Evolutionary conservation across 1,284 basidiomycete genomes (phyloP).

Genomic region (Irpex lacteus): DNA sequence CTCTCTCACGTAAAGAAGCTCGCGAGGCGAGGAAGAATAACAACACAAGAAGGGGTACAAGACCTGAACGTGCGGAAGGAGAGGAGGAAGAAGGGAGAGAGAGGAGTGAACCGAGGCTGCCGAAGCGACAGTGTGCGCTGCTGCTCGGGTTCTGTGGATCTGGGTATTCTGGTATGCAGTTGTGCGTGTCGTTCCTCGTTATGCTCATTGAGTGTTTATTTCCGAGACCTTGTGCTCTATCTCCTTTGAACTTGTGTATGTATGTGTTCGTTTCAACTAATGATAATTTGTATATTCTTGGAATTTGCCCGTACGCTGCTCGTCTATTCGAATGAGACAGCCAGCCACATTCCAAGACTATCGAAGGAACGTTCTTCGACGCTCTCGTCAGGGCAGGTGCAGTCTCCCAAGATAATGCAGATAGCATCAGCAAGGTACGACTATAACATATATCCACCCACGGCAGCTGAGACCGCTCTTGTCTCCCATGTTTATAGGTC

Average conservation of each 20-base stretch:
- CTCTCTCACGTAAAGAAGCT: slow-evolving; percentile 10
- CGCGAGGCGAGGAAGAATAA: slow-evolving; percentile 25
- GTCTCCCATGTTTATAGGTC: slow-evolving; percentile 49
- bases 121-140: slow-evolving; percentile 73
- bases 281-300: background rate
- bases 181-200: slow-evolving; percentile 54
- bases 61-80: slow-evolving; percentile 17
- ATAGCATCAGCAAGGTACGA: slow-evolving; percentile 83
- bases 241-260: too few relatives aligned
- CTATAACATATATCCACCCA: background rate
- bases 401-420: slow-evolving; percentile 89
- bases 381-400: slow-evolving; percentile 89
- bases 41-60: slow-evolving; percentile 30
- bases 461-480: background rate
- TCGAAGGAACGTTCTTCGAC: slow-evolving; percentile 89
- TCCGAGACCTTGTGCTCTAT: too few relatives aligned
- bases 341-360: slow-evolving; percentile 68
- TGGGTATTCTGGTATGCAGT: slow-evolving; percentile 93
- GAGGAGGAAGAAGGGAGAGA: slow-evolving; percentile 16
- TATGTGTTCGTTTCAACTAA: background rate
- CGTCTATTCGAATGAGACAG: slow-evolving; percentile 37
- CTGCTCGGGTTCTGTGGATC: slow-evolving; percentile 80
- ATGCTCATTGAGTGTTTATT: background rate
- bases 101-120: slow-evolving; percentile 48
- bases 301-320: background rate